phyloP scores from a whole-genome alignment of 805 yeast genomes.

The Hemisphaericaspora nanyangensis region DNA sequence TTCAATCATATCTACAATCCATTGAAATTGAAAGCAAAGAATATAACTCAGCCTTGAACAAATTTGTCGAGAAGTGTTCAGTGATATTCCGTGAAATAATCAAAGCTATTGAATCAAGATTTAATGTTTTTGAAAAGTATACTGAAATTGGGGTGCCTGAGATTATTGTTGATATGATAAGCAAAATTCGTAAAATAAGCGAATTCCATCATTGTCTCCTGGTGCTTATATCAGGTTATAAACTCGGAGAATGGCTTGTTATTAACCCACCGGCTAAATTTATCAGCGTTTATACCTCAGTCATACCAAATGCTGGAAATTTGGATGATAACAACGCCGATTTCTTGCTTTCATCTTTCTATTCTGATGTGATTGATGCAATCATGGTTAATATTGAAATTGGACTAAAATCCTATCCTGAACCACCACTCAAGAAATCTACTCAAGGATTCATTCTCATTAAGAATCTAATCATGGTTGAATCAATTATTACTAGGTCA shows the following conservation, averaged over 20 bases:
- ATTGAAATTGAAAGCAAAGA: conserved; percentile 1
- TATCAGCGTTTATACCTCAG: conserved; percentile 45
- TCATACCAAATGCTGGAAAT: conserved; percentile 33
- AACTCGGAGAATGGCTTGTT: conserved; percentile 67
- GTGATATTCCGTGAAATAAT: conserved; percentile 55
- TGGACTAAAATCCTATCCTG: conserved; percentile 39
- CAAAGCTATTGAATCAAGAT: conserved; percentile 49
- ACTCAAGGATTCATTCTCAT: conserved; percentile 67
- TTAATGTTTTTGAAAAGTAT: conserved; percentile 15
- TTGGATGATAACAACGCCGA: conserved; percentile 39
- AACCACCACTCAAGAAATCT: conserved; percentile 31
- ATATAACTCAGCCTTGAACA: conserved; percentile 12
- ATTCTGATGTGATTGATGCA: conserved; percentile 76
- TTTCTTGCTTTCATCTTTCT: conserved; percentile 58
- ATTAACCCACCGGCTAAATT: conserved; percentile 52
- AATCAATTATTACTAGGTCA: conserved; percentile 63
- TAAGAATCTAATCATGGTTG: conserved; percentile 70
- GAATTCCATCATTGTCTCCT: conserved; percentile 55
- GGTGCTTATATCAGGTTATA: conserved; percentile 46
- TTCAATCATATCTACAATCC: conserved; percentile 14
- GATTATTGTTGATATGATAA: conserved; percentile 67
- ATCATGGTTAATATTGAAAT: conserved; percentile 63
- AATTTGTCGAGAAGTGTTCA: conserved; percentile 20
- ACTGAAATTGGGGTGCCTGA: conserved; percentile 67
- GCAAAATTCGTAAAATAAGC: conserved; percentile 60